Evolutionary conservation across 1,139 yeast species (phyloP), one percentile per base, ranked within the genome.

Genomic region (Hansenula sp.): DNA sequence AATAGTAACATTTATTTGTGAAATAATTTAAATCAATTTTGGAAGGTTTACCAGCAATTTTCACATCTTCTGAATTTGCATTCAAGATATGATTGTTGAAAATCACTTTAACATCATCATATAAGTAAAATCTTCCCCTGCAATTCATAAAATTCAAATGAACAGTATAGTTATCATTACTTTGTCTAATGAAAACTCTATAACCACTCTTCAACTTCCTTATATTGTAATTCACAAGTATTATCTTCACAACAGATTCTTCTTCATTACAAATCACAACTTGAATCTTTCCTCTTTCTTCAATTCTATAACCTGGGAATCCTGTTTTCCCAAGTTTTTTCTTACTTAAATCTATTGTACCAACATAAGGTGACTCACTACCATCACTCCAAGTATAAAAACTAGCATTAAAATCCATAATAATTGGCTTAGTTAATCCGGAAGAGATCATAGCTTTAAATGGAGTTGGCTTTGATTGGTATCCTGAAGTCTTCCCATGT

Each of bases 221-320:
- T 26, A 68, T 45, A 42, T 69, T 64, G 45, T 66, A 69, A n/a
- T 68, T 65, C 17, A 70, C 48, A 24, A 68, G 43, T 29, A 68
- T 57, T 29, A 66, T 45, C 29, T 62, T 61, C 13, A 64, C 60
- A 2, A 68, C 63, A 2, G 69, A 66, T 36, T 60, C 59, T 39
- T 70, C 66, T 25, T 60, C 55, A 47, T 71, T 71, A 43, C 61
- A 65, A 6, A 69, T 55, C n/a, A 66, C 56, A 29, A 71, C 45
- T 46, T 70, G 75, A 6, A 71, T 45, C 37, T 60, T 62, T 2
- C 75, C 75, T n/a, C 50, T 53, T 11, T 51, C 52, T 3, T 73
- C 71, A 11, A 71, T 44, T 44, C 64, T 50, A 56, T 65, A 60
- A 38, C 79, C 68, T 38, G 65, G 63, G 44, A 64, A 56, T 42